Evolutionary conservation across 176 grass and related monocot genomes (phyloP), one percentile per base, ranked within the genome.

Genomic region (Chloris gayana): DNA sequence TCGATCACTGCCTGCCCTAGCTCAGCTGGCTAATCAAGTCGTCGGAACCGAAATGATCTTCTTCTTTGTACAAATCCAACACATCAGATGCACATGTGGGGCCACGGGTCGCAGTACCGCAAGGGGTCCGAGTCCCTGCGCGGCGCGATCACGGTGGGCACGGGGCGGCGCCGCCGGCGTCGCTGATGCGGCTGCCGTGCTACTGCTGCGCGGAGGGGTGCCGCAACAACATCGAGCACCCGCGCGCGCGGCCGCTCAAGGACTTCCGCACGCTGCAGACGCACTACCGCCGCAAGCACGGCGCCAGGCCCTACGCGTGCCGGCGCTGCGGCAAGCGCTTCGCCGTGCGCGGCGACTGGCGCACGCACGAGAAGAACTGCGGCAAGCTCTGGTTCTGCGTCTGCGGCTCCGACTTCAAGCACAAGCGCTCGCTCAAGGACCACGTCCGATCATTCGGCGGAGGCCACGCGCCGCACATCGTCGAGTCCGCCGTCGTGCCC

Each of bases 1-100:
- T n/a, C n/a, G n/a, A n/a, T n/a, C n/a, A n/a, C n/a, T n/a, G 37
- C 37, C 22, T 74, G 30, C 24, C 73, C 73, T 76, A 75, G n/a
- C n/a, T n/a, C n/a, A n/a, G n/a, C n/a, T n/a, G n/a, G n/a, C n/a
- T n/a, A n/a, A n/a, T n/a, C n/a, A n/a, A n/a, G n/a, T n/a, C n/a
- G n/a, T n/a, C n/a, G n/a, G n/a, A n/a, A n/a, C n/a, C n/a, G n/a
- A n/a, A n/a, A n/a, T n/a, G n/a, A n/a, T n/a, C n/a, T n/a, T n/a
- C n/a, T n/a, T n/a, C n/a, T n/a, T n/a, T n/a, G n/a, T n/a, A n/a
- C n/a, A n/a, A n/a, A n/a, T n/a, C n/a, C n/a, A n/a, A n/a, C 35
- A 37, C 35, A 37, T n/a, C 73, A 97, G 94, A 98, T 98, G 95
- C 95, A 98, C 46, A 98, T 98, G 95, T 98, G 95, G 95, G 95